Evolutionary conservation across 2,329 filamentous ascomycete species (phyloP), one percentile per base, ranked within the genome.

Genomic region (Colletotrichum costaricense): DNA sequence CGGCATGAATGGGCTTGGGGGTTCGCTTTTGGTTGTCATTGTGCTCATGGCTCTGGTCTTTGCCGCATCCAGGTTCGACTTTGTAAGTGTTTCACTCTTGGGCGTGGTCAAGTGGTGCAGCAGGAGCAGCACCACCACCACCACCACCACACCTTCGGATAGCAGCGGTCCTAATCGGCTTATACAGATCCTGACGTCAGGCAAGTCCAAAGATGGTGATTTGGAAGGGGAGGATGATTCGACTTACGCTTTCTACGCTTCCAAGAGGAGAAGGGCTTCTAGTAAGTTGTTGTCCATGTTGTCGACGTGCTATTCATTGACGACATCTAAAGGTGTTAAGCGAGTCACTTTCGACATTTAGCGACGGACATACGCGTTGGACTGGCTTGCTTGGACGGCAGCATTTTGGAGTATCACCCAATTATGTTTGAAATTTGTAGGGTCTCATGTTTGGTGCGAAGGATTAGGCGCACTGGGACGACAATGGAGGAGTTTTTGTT

Each of bases 211-310:
- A 24, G 73, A 75, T 33, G 28, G 35, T 3, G 71, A 73, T 5
- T 28, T 65, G 16, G 74, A 71, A 3, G 69, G 71, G 24, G 74
- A 75, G 38, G 63, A 72, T n/a, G 74, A 73, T 52, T 67, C 73
- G 9, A 76, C 73, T 1, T 76, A 76, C 9, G 74, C 74, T 0
- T 76, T 76, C 42, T 76, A 76, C 52, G 74, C 54, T 7, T 52
- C 63, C 22, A 75, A 67, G 65, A 63, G 73, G 38, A 73, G 63
- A 33, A 69, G 73, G 35, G 63, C 67, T 65, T 68, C 72, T 16
- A 75, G 74, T 75, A 42, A 75, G 70, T 69, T n/a, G 19, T 7
- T 30, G 9, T 35, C 28, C 2, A 4, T 1, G 14, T 16, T 24
- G 5, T 55, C 16, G 9, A 63, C 28, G 28, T 56, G 7, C 19